A percentile compares a stretch with the other conserved stretches of the same genome.
Conservation (phyloP, 1,284 basidiomycete genomes). For the Kalmanozyma brasiliensis region DNA sequence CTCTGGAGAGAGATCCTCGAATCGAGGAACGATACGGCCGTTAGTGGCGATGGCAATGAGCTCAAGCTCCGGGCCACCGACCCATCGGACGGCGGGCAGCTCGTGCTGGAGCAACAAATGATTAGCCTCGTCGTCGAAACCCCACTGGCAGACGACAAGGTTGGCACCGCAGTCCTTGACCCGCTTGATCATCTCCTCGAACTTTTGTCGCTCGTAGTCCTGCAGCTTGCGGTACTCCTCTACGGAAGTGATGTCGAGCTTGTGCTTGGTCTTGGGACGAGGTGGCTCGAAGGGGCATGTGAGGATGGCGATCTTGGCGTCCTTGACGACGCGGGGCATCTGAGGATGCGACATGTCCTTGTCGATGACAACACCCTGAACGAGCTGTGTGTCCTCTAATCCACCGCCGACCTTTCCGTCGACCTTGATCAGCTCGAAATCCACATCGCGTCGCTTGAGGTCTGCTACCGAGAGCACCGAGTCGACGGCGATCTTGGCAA, state of each 20-base stretch:
- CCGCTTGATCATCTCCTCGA: constrained; percentile 93
- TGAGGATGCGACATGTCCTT: constrained; percentile 99
- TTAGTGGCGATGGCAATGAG: constrained; percentile 98
- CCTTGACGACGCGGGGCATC: constrained; percentile 88
- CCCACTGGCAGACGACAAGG: constrained; percentile 99
- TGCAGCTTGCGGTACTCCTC: constrained; percentile 96
- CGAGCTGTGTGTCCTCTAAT: constrained; percentile 90
- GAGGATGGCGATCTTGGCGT: constrained; percentile 93
- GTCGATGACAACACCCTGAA: constrained; percentile 96
- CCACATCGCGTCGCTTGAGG: constrained; percentile 90
- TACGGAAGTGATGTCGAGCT: constrained; percentile 96
- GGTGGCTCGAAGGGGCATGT: constrained; percentile 99
- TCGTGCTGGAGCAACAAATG: constrained; percentile 97
- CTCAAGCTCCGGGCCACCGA: constrained; percentile 99
- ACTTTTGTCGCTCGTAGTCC: constrained; percentile 95
- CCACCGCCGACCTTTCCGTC: constrained; percentile 98
- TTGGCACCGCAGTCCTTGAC: constrained; percentile 99
- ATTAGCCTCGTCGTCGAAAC: constrained; percentile 99
- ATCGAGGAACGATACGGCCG: constrained; percentile 96
- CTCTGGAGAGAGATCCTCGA: constrained; percentile 89
- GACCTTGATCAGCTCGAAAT: constrained; percentile 99
- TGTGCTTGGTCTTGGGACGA: constrained; percentile 98
- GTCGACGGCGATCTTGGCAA: constrained; percentile 97
- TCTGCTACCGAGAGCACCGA: constrained; percentile 95
- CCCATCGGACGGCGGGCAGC: constrained; percentile 97